phyloP scores from a whole-genome alignment of 345 rosid species.

The Cardamine resedifolia region DNA sequence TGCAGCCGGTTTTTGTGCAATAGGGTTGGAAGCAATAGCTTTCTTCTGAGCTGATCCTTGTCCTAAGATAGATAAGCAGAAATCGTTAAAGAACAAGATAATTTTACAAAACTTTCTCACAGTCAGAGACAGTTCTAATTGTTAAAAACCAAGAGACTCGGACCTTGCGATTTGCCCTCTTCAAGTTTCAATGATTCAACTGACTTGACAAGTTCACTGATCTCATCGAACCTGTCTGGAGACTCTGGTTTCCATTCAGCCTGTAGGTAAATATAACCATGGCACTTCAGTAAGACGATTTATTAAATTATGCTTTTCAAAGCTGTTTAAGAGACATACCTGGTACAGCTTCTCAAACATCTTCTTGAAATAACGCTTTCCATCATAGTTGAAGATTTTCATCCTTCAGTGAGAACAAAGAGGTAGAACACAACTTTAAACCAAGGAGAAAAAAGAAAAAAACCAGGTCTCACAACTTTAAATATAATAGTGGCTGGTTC shows the following conservation, averaged over 20 bases:
- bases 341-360: slow-evolving; percentile 87
- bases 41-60: slow-evolving; percentile 61
- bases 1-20: slow-evolving; percentile 74
- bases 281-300: slow-evolving; percentile 8
- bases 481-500: neutral
- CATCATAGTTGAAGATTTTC: slow-evolving; percentile 78
- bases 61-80: slow-evolving; percentile 40
- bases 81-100: slow-evolving; percentile 15
- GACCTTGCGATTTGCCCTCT: slow-evolving; percentile 68
- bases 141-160: neutral
- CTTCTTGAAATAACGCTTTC: slow-evolving; percentile 71
- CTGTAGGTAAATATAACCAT: slow-evolving; percentile 38
- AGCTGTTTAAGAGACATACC: slow-evolving; percentile 44
- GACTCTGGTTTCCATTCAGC: slow-evolving; percentile 93
- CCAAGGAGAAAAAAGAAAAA: neutral
- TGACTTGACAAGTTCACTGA: slow-evolving; percentile 63
- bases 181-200: slow-evolving; percentile 63
- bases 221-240: slow-evolving; percentile 68
- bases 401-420: slow-evolving; percentile 53
- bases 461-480: neutral
- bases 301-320: neutral
- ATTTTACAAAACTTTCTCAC: neutral
- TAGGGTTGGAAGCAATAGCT: slow-evolving; percentile 42
- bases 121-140: neutral
- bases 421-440: neutral